phyloP scores from a whole-genome alignment of 1,284 basidiomycete species.

The Acaromyces ingoldii region DNA sequence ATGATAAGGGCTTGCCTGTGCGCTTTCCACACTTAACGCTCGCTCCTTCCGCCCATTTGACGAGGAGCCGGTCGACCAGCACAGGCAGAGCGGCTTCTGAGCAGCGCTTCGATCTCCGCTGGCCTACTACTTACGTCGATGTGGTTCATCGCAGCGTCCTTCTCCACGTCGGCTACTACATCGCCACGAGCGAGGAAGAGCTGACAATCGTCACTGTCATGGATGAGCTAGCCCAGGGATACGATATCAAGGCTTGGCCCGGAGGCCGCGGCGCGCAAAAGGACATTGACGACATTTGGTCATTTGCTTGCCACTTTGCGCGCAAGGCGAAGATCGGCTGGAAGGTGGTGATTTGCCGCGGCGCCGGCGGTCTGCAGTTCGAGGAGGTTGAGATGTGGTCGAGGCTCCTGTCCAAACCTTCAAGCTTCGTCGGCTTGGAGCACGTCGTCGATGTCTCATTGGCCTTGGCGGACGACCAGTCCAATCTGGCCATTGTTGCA shows the following conservation, averaged over 20 bases:
- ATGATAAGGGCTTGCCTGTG: too few relatives aligned
- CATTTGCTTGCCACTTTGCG: conserved; percentile 19
- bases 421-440: not conserved
- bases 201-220: conserved; percentile 24
- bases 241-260: conserved; percentile 8
- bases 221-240: conserved; percentile 25
- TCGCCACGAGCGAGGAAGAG: not conserved
- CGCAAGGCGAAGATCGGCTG: conserved; percentile 19
- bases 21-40: too few relatives aligned
- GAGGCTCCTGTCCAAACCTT: not conserved
- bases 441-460: not conserved
- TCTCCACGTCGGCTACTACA: conserved; percentile 23
- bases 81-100: too few relatives aligned
- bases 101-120: too few relatives aligned
- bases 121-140: not conserved
- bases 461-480: not conserved
- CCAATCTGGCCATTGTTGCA: not conserved
- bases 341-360: conserved; percentile 27
- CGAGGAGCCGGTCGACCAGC: too few relatives aligned
- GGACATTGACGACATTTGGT: conserved; percentile 19
- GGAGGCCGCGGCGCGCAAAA: conserved; percentile 9
- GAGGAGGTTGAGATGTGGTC: conserved; percentile 10
- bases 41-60: too few relatives aligned
- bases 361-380: conserved; percentile 5
- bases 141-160: conserved; percentile 19